These are phyloP conservation scores for Puccinia novopanici DNA, from an alignment of 1,284 basidiomycete species.

Conservation along the genomic window DNA sequence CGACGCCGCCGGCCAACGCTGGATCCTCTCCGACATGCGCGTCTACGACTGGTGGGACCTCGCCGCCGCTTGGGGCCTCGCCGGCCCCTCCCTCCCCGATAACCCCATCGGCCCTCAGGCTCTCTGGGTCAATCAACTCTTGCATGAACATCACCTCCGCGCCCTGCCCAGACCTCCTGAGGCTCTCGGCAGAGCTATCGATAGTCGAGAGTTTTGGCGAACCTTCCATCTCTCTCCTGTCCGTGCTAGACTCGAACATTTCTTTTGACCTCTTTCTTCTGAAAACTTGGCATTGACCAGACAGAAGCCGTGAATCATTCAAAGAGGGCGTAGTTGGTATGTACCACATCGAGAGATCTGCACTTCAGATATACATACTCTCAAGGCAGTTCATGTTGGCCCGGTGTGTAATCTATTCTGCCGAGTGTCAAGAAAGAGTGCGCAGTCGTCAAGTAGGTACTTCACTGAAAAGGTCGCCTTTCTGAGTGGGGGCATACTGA, in stretches of 20 bases:
- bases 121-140: slow-evolving; percentile 67
- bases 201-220: slow-evolving; percentile 68
- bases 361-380: too few species aligned
- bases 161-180: slow-evolving; percentile 65
- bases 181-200: slow-evolving; percentile 65
- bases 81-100: slow-evolving; percentile 53
- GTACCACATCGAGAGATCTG: too few species aligned
- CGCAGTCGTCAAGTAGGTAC: too few species aligned
- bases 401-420: too few species aligned
- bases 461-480: too few species aligned
- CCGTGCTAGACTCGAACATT: slow-evolving; percentile 53
- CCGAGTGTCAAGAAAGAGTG: too few species aligned
- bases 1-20: slow-evolving; percentile 51
- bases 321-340: too few species aligned
- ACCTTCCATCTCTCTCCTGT: slow-evolving; percentile 56
- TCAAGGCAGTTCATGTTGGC: too few species aligned
- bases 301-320: too few species aligned
- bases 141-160: slow-evolving; percentile 64
- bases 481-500: too few species aligned
- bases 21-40: slow-evolving; percentile 64
- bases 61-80: slow-evolving; percentile 64
- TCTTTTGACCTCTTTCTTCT: not conserved
- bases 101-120: slow-evolving; percentile 49
- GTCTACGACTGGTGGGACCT: slow-evolving; percentile 72
- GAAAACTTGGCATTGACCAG: too few species aligned